Conservation (phyloP, 2,329 filamentous ascomycete species). For the Phialophora chinensis region DNA sequence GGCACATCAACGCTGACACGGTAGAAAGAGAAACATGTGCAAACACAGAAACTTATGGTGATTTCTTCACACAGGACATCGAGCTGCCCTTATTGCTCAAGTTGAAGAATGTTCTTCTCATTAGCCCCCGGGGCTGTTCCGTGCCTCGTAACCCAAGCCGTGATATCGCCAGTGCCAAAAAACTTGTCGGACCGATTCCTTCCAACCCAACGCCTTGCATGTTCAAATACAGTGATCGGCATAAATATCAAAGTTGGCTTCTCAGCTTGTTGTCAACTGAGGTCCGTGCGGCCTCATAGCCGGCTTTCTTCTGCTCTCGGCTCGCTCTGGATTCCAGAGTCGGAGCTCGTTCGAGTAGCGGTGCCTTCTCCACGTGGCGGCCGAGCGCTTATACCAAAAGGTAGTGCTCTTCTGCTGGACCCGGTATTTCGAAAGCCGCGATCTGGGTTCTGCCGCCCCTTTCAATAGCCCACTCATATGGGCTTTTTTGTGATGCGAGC, state of each 20-base stretch:
- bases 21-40: neutral
- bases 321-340: neutral
- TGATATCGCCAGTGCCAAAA: neutral
- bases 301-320: neutral
- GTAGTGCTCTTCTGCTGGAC: neutral
- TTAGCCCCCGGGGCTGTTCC: neutral
- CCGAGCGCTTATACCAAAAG: neutral
- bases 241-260: conserved; percentile 1
- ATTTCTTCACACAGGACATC: neutral
- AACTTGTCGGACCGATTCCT: neutral
- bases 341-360: neutral
- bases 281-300: neutral
- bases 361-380: neutral
- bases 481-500: neutral
- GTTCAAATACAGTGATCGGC: conserved; percentile 10
- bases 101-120: conserved; percentile 1
- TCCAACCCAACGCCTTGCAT: conserved; percentile 31
- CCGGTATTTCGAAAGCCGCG: neutral
- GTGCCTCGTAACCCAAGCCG: neutral
- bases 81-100: neutral
- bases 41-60: neutral
- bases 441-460: neutral
- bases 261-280: conserved; percentile 1
- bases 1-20: neutral
- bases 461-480: neutral